These are phyloP conservation scores for Plasmodium knowlesi DNA, from an alignment of 169 alveolate genomes.

Conservation along the genomic window DNA sequence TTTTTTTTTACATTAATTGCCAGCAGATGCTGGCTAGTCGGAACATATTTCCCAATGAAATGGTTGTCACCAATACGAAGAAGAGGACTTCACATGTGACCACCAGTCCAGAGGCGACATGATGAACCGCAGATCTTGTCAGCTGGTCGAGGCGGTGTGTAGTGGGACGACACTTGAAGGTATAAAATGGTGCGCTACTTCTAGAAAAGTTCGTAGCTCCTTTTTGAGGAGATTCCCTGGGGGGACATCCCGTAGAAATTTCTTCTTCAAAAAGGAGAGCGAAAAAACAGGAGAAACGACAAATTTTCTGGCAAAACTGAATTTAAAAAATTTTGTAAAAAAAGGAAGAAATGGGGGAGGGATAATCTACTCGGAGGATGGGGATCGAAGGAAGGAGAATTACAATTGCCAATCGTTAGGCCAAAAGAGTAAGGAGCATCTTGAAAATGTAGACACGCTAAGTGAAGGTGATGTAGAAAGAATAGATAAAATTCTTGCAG, in stretches of 20 bases:
- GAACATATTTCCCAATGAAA: not conserved
- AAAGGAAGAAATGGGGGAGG: not conserved
- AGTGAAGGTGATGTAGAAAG: constrained; percentile 15
- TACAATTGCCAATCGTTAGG: not conserved
- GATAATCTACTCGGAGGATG: not conserved
- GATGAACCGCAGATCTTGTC: not conserved
- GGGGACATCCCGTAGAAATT: not conserved
- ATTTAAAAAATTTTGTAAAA: constrained; percentile 25
- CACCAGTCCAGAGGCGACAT: not conserved
- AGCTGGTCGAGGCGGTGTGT: not conserved
- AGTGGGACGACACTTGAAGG: not conserved
- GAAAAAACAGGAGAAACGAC: not conserved
- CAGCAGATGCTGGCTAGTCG: not conserved
- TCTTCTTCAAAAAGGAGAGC: constrained; percentile 1
- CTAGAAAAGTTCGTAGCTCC: not conserved
- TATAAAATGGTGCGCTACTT: not conserved
- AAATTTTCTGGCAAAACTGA: constrained; percentile 15
- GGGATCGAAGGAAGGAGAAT: not conserved
- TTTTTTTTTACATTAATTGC: too few relatives aligned
- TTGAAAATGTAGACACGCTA: constrained; percentile 1
- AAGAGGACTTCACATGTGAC: not conserved
- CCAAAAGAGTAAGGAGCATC: not conserved
- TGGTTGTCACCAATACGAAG: not conserved
- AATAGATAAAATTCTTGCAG: constrained; percentile 17
- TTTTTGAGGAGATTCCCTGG: not conserved